Base-by-base conservation (phyloP, 768 basidiomycete species). In the Naganishia kalamii region DNA sequence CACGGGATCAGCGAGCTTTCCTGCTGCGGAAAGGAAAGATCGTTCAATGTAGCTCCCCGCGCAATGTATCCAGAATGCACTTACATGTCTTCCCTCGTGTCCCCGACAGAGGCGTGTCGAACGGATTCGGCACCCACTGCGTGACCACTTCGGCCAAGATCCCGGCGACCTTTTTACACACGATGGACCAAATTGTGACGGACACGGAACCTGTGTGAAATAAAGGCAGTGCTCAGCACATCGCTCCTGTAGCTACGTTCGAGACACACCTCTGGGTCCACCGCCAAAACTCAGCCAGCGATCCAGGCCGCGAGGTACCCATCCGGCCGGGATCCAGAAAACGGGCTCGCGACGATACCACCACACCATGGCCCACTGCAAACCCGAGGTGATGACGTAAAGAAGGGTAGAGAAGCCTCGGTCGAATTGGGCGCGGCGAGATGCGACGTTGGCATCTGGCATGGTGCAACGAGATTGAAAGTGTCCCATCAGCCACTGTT, bases 151-250 rank as follows among this genome's bases (percentile, higher is more conserved):
- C 82, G 76, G 91, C 90, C 48, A 86, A 82, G n/a, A 87, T 82
- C 65, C 84, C 82, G 65, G 97, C 83, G n/a, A 91, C 88, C 57
- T 91, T 83, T 69, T 85, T 86, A 78, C 92, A 93, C 8, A 91
- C 89, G 86, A 96, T 90, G 73, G 92, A 89, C 94, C 94, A 99
- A 43, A 91, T 84, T 0, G 88, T 89, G 44, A 92, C 90, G 70
- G 90, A 91, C 66, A 99, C 88, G 12, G 91, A 89, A 12, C 94
- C 93, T 92, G 68, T 19, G 67, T 1, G 59, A 30, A 7, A 35
- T n/a, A 40, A 59, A 37, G 23, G 59, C 23, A 23, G 63, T 40
- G n/a, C 27, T n/a, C n/a, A 30, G 27, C 52, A 35, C 10, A 44
- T 5, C 17, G n/a, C 2, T 47, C n/a, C n/a, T n/a, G n/a, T n/a